Evolutionary conservation across 2,329 filamentous ascomycete genomes (phyloP), one percentile per base, ranked within the genome.

Genomic region (Endothia cerciana): DNA sequence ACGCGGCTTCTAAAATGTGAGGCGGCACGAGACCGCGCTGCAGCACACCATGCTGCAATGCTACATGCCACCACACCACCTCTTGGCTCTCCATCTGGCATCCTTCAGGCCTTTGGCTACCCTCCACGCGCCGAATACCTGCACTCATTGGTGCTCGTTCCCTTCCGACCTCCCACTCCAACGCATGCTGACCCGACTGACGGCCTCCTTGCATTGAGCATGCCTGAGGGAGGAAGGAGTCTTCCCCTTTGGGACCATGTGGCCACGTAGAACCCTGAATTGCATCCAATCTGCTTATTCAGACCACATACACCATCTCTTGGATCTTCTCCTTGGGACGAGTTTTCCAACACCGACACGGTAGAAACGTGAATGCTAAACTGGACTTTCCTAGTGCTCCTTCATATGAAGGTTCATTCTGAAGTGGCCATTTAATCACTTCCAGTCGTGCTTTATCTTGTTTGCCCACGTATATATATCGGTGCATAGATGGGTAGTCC

Each of bases 61-160:
- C 51, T 55, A 36, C 51, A 59, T 38, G 15, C 62, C 22, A 53
- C 53, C 62, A 63, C 53, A 59, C 62, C 62, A 40, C 58, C 62
- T 49, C 19, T 15, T 25, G 13, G 7, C 33, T 13, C 36, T 38
- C 28, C 53, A 56, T 58, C 51, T 36, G 49, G 28, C 49, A 53
- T 8, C 49, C 28, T 13, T 17, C 49, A 53, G 30, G 19, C 19
- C 47, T 25, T 13, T 15, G 10, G 2, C 15, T 25, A 41, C 36
- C 36, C n/a, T 38, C 45, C 25, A 36, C 13, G 30, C 11, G 11
- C 36, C n/a, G n/a, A 40, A 28, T 11, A 38, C 59, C 6, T 61
- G 28, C n/a, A 3, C 33, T 51, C 45, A 61, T 61, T 51, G 59
- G 59, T 15, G n/a, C 19, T 41, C 22, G 43, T n/a, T 2, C 7